Percentiles rank a stretch among this genome's conserved stretches.
Conservation (phyloP, 2,329 filamentous ascomycete species). For the Phaeoacremonium minimum region DNA sequence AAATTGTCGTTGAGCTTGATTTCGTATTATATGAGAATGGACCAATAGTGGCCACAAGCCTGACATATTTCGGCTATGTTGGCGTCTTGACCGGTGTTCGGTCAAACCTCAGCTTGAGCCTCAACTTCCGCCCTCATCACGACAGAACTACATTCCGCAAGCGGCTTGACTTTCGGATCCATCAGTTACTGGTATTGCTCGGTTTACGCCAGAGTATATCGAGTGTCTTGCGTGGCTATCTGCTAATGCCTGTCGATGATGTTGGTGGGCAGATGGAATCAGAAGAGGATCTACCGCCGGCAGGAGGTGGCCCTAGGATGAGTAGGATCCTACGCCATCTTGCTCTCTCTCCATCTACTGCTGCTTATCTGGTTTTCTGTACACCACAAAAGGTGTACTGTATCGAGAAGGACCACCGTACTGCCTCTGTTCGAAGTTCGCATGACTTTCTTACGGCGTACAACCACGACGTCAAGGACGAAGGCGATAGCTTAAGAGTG, state of each 20-base stretch:
- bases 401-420: constrained; percentile 20
- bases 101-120: constrained; percentile 36
- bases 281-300: neutral
- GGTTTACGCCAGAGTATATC: constrained; percentile 16
- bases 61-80: constrained; percentile 46
- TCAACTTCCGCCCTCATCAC: constrained; percentile 38
- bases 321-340: constrained; percentile 10
- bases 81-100: constrained; percentile 44
- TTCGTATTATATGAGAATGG: constrained; percentile 30
- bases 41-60: constrained; percentile 34
- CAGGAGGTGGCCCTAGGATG: neutral
- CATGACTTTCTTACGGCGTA: constrained; percentile 18
- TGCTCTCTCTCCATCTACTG: constrained; percentile 14
- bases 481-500: constrained; percentile 11
- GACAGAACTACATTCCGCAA: constrained; percentile 10
- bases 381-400: constrained; percentile 15
- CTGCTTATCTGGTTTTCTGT: constrained; percentile 24
- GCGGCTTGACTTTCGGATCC: constrained; percentile 16
- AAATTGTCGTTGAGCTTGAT: constrained; percentile 47
- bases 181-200: constrained; percentile 17
- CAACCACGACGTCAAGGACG: constrained; percentile 20
- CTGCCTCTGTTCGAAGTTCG: constrained; percentile 12
- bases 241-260: constrained; percentile 7
- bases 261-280: neutral
- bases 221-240: constrained; percentile 15